Base-by-base conservation (phyloP, 768 basidiomycete species). In the Xerocomellus chrysenteron region DNA sequence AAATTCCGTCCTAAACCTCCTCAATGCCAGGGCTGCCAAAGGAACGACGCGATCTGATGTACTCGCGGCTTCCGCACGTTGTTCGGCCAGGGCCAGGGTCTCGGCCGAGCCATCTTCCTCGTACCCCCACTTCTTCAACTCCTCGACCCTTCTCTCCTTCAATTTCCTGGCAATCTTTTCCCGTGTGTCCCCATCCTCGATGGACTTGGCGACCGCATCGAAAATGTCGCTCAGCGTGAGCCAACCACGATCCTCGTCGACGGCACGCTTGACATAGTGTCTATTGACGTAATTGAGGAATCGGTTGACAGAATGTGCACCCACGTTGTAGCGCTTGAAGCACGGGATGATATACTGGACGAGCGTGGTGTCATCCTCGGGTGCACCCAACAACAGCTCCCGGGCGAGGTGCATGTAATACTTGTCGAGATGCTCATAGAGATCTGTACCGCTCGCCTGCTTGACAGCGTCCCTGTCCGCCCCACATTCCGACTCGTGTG, bases 221-320 rank as follows among this genome's bases (percentile, higher is more conserved):
- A 89, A 70, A 16, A 87, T 78, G 66, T 90, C 88, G 50, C 75
- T 76, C 42, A 90, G 73, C 32, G 85, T 81, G 41, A 90, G 76
- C 89, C 89, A 91, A 41, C 89, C 88, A 60, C 78, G 82, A 71
- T 89, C 89, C 70, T 91, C 88, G 69, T 91, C 88, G 16, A 87
- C 76, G 44, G 85, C 86, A 28, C 88, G 85, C 66, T 87, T 87
- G 59, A 91, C 85, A 66, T 86, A 86, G 69, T 88, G 86, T 37
- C 83, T 74, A 65, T 84, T 84, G 46, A 84, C 76, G 61, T 91
- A 91, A 74, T 83, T 90, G 62, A 90, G 78, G 33, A 91, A 81
- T 62, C 89, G 82, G 71, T 86, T 81, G 54, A 86, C 82, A 51
- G 87, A 81, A 59, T 82, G 80, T 4, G 84, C 84, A 47, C 89